Base-by-base conservation (phyloP, 2,329 filamentous ascomycete species). In the Apiospora sp. region DNA sequence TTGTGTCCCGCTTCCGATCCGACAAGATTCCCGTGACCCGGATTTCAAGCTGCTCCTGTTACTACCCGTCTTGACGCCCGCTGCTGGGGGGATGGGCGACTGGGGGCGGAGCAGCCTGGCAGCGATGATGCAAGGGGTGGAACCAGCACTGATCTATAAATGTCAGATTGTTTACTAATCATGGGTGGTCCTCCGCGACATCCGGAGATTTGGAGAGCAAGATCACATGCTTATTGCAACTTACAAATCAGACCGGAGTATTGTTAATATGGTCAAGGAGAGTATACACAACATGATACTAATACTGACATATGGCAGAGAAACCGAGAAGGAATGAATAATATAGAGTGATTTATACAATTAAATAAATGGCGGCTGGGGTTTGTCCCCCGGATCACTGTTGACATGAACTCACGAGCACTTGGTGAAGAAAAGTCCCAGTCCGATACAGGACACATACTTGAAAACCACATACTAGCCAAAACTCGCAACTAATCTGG, bases 1-100 rank as follows among this genome's bases (percentile, higher is more conserved):
- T 61, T 37, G 58, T 8, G 34, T 64, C 58, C 58, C 58, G 58
- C 34, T 64, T 64, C 58, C 34, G 54, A 37, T 37, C 54, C 54
- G 34, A 64, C 4, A 30, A 3, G 51, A 10, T 37, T 19, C 54
- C 54, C 54, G 54, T 61, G 54, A 37, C 54, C 54, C 54, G 30
- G 54, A 61, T 61, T 34, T n/a, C 24, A 30, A 12, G 51, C 54
- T 61, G 30, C 54, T 61, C 30, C 54, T 61, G 54, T 22, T 1
- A 2, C 54, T 61, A 61, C 54, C 54, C 54, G 54, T 6, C 30
- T 61, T 14, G 19, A 5, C 34, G 51, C 27, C 51, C 51, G 51
- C 5, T 34, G 24, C 16, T 10, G 48, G 4, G 30, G 46, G 44
- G 46, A 48, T n/a, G 46, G 3, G 6, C 14, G 14, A 58, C 14